phyloP scores from a whole-genome alignment of 2,329 filamentous ascomycete genomes.

The Penicillium palitans region DNA sequence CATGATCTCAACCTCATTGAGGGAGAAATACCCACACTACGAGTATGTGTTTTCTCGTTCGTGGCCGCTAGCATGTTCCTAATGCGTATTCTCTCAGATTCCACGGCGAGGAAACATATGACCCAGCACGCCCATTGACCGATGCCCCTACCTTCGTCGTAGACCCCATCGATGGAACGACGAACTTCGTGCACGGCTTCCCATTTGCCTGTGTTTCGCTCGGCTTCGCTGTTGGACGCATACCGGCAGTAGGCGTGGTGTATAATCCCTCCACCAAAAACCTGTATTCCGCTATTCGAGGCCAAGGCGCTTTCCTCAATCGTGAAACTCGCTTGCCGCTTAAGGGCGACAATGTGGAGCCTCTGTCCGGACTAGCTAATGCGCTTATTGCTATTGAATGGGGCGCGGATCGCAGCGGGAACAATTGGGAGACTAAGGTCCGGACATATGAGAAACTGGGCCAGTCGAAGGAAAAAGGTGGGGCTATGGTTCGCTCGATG shows the following conservation, averaged over 20 bases:
- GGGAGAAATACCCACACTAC: conserved; percentile 55
- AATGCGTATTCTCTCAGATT: conserved; percentile 38
- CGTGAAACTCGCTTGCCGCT: conserved; percentile 47
- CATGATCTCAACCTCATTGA: conserved; percentile 55
- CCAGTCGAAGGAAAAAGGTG: conserved; percentile 53
- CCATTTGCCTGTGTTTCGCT: conserved; percentile 61
- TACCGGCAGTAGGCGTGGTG: conserved; percentile 59
- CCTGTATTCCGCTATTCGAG: conserved; percentile 58
- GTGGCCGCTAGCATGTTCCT: background rate
- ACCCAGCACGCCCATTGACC: conserved; percentile 54
- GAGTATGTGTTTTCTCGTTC: conserved; percentile 37
- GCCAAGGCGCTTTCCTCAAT: conserved; percentile 55
- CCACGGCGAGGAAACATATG: conserved; percentile 63
- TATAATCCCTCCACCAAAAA: conserved; percentile 61
- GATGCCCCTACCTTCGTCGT: conserved; percentile 60
- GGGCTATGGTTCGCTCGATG: conserved; percentile 63
- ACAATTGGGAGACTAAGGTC: conserved; percentile 58
- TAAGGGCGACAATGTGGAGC: conserved; percentile 42
- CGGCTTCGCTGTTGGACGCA: conserved; percentile 53
- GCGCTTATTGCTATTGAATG: conserved; percentile 62
- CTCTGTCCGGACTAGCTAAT: conserved; percentile 51
- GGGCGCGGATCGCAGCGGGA: conserved; percentile 58
- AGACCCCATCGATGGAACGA: conserved; percentile 66
- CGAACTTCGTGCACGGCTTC: conserved; percentile 64
- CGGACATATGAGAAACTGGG: conserved; percentile 54